Base-by-base conservation (phyloP, 495 filamentous ascomycete genomes). In the Aspergillus hancockii region DNA sequence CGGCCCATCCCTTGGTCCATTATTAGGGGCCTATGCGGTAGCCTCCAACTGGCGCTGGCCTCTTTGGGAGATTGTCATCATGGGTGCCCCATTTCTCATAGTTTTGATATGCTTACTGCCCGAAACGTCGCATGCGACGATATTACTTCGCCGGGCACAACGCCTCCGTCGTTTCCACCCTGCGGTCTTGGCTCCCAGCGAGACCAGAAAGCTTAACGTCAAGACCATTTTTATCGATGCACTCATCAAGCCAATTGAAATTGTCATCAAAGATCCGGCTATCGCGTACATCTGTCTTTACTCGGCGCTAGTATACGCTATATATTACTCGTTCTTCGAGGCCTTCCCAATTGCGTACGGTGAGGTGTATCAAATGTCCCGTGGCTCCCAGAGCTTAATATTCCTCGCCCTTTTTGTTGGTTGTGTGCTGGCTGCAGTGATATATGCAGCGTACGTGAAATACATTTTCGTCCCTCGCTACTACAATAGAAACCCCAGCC, bases 71-170 rank as follows among this genome's bases (percentile, higher is more conserved):
- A 73, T 79, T 30, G 64, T 76, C 16, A 80, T 78, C 72, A 51
- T 80, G 16, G 63, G 72, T 9, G 78, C 63, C 0, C 76, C 80
- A 13, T 63, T 79, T 23, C 75, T 79, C 43, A 56, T 85, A 9
- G 47, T 76, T 4, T 63, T 84, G 63, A 77, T 85, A 53, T 69
- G 83, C 52, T 68, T 75, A 49, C 67, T 86, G 0, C 83, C 83
- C 8, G 83, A 86, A 65, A 86, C 83, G 0, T 80, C 78, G 12
- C 72, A 79, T 41, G 71, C 75, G 0, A 85, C 83, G 59, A 83
- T 86, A 58, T 74, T 86, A 18, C 71, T 80, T 30, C 77, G 79
- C 8, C 77, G 83, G 5, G 83, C 83, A 2, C 0, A 53, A 1
- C 61, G 43, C 8, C 58, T 76, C 8, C 65, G 60, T 41, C 66